Evolutionary conservation across 768 basidiomycete species (phyloP).

Genomic region (Megacollybia marginata): DNA sequence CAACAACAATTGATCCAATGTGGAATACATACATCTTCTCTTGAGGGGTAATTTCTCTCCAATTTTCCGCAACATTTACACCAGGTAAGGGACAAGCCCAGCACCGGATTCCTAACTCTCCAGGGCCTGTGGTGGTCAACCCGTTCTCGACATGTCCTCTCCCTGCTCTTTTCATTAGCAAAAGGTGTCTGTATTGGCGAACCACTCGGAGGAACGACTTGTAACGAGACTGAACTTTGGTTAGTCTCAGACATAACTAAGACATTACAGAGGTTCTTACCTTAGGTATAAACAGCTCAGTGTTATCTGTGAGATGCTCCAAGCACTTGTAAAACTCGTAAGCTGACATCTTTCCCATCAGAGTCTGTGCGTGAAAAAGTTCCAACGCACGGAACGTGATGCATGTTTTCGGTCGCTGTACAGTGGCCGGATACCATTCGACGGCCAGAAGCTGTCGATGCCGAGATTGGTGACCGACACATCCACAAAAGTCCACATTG

Average conservation of each 20-base stretch:
- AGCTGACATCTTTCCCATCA: not conserved
- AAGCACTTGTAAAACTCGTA: conserved; percentile 1
- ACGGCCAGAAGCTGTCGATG: not conserved
- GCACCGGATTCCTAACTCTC: conserved; percentile 7
- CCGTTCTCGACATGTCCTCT: not conserved
- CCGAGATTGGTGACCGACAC: not conserved
- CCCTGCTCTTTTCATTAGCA: not conserved
- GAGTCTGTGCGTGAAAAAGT: conserved; percentile 1
- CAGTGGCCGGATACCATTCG: conserved; percentile 2
- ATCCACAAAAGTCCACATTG: conserved; percentile 1
- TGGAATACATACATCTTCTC: conserved; percentile 1
- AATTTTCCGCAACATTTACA: conserved; percentile 7
- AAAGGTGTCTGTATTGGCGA: not conserved
- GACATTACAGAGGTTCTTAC: not conserved
- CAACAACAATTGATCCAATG: not conserved
- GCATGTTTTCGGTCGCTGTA: not conserved
- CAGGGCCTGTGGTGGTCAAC: not conserved
- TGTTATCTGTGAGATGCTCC: conserved; percentile 1
- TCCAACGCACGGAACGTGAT: not conserved
- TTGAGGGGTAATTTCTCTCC: not conserved
- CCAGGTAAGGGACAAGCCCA: conserved; percentile 10
- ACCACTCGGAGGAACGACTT: not conserved
- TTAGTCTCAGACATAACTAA: not conserved
- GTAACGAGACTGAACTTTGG: not conserved
- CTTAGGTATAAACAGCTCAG: not conserved